Evolutionary conservation across 257 asterid genomes (phyloP).

Genomic region (Jaltomata sinuosa): DNA sequence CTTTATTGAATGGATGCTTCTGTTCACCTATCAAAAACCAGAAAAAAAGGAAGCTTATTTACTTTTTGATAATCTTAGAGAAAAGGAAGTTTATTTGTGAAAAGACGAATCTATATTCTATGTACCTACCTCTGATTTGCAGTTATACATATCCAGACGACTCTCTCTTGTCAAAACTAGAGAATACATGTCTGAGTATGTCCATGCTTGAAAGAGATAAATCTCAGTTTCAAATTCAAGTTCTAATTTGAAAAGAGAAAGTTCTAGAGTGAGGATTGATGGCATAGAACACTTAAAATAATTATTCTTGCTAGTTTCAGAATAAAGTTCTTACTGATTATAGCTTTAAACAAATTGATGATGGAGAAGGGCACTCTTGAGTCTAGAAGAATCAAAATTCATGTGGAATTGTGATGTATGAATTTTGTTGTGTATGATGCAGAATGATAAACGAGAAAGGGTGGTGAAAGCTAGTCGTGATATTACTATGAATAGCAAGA

Average conservation of each 20-base stretch:
- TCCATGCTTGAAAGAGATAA: neutral
- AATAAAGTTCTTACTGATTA: neutral
- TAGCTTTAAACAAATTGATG: neutral
- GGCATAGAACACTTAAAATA: neutral
- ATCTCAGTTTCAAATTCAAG: neutral
- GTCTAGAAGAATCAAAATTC: neutral
- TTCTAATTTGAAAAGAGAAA: neutral
- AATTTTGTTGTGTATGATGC: slow-evolving; percentile 3
- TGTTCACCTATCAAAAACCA: neutral
- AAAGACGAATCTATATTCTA: neutral
- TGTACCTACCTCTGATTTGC: neutral
- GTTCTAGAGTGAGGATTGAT: neutral
- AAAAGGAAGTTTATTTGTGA: neutral
- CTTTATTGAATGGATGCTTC: neutral
- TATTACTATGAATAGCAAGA: slow-evolving; percentile 84
- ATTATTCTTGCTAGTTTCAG: neutral
- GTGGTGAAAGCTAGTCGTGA: slow-evolving; percentile 96
- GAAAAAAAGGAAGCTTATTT: neutral
- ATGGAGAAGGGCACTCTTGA: neutral
- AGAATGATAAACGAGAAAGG: slow-evolving; percentile 92
- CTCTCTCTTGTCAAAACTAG: neutral
- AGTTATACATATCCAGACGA: neutral
- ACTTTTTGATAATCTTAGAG: neutral
- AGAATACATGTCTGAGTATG: neutral
- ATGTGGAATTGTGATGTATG: neutral